Percentiles rank a stretch among this genome's conserved stretches.
These are phyloP conservation scores for Stenogyne calaminthoides DNA, from an alignment of 305 asterid genomes.

Conservation along the genomic window DNA sequence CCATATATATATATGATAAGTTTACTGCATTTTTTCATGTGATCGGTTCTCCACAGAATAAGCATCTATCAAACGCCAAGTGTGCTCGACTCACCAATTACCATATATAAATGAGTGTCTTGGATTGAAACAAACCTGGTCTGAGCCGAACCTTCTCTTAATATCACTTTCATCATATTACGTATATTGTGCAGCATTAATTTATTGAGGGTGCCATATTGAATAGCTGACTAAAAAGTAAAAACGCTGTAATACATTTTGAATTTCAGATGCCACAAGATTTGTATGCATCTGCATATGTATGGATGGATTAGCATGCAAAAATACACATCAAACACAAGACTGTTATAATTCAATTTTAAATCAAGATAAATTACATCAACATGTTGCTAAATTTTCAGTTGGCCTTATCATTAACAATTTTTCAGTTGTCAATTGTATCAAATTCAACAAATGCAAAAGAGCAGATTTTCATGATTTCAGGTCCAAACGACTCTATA, in stretches of 20 bases:
- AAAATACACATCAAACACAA: background rate
- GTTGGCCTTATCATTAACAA: background rate
- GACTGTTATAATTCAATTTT: background rate
- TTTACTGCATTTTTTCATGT: background rate
- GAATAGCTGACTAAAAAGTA: background rate
- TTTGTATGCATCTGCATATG: background rate
- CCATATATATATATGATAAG: background rate
- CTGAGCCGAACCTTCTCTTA: background rate
- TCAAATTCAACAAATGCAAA: constrained; percentile 8
- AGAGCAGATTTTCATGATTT: background rate
- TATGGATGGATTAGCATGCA: background rate
- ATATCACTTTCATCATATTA: constrained; percentile 4
- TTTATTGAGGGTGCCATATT: background rate
- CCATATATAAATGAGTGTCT: background rate
- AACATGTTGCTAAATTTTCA: constrained; percentile 3
- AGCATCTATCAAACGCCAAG: background rate
- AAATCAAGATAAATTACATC: background rate
- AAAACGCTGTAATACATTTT: background rate
- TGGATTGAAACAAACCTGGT: background rate
- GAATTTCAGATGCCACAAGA: background rate
- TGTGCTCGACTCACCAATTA: background rate
- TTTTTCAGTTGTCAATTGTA: constrained; percentile 1
- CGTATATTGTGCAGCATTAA: background rate
- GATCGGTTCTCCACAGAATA: background rate
- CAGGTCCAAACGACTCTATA: background rate